Base-by-base conservation (phyloP, 2,329 filamentous ascomycete genomes). In the Phialophora macrospora region DNA sequence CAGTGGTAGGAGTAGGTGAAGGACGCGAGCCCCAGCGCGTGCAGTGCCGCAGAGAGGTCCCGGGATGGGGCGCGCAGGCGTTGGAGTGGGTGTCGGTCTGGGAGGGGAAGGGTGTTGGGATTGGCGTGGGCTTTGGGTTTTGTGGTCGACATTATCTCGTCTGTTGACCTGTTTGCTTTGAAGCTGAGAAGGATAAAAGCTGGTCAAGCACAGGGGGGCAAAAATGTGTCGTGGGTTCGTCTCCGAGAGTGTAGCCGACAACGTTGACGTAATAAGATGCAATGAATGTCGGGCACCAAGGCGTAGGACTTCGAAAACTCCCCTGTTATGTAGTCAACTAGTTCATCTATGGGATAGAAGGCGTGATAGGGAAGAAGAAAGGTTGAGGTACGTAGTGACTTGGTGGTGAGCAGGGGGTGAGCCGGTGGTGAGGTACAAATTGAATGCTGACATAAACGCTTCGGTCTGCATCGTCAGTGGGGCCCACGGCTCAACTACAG, bases 1-100 rank as follows among this genome's bases (percentile, higher is more conserved):
- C 75, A 81, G 70, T 81, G 79, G 72, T 80, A 82, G 11, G 78
- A 81, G 67, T 75, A 78, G 7, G 75, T 54, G 64, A 80, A 82
- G 66, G 79, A 81, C 5, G 77, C 70, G 14, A 82, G 72, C 4
- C 80, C 80, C 7, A 72, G 62, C 32, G 75, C 60, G 78, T 81
- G 68, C 26, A 82, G 70, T 41, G 79, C 32, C 20, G 79, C 77
- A 20, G 80, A 82, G 41, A 80, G 51, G 3, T 77, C 76, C 58
- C 77, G 72, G 17, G 79, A 79, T 12, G 81, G 81, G 60, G 80
- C 81, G 32, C 73, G 56, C 14, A 81, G 70, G 60, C 77, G 71
- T 67, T 82, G 81, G 14, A 82, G 73, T 6, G 80, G 80, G 67
- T 82, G 80, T 56, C 72, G 74, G 9, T 67, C 49, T 46, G 75